Conservation (phyloP, 345 rosid genomes). For the Lumnitzera racemosa region DNA sequence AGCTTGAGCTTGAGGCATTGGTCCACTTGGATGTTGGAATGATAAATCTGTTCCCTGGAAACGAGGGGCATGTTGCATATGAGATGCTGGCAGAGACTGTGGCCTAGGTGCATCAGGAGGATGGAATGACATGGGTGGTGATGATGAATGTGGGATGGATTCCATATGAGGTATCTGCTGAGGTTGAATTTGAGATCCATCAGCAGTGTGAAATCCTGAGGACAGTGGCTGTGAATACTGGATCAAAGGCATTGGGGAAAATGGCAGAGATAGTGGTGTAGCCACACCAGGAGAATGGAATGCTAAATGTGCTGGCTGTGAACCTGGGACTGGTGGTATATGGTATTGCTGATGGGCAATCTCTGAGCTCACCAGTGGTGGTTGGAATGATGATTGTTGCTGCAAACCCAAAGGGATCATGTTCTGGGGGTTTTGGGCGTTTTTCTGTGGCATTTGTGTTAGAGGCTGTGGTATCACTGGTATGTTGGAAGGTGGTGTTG, state of each 20-base stretch:
- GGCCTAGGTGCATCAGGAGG: background rate
- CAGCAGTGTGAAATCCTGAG: slow-evolving; percentile 1
- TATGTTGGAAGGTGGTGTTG: slow-evolving; percentile 17
- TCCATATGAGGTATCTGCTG: background rate
- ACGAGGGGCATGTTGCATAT: slow-evolving; percentile 15
- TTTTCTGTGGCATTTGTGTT: slow-evolving; percentile 12
- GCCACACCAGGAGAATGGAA: slow-evolving; percentile 15
- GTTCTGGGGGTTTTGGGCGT: slow-evolving; percentile 13
- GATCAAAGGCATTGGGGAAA: slow-evolving; percentile 7
- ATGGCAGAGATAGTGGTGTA: background rate
- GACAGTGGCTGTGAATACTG: slow-evolving; percentile 11
- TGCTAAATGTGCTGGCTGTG: slow-evolving; percentile 11
- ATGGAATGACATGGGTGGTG: background rate
- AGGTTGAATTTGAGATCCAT: background rate
- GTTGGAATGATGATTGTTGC: slow-evolving; percentile 15
- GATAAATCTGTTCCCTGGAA: no score
- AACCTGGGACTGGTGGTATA: slow-evolving; percentile 11
- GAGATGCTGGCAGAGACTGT: background rate
- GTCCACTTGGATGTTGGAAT: no score
- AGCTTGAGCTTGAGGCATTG: background rate
- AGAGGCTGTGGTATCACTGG: slow-evolving; percentile 27
- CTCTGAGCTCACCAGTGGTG: slow-evolving; percentile 10
- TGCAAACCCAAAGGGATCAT: slow-evolving; percentile 10
- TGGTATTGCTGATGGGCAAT: slow-evolving; percentile 17
- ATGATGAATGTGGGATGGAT: background rate